These are phyloP conservation scores for Beauveria sp. DNA, from an alignment of 2,329 filamentous ascomycete genomes.

Conservation along the genomic window DNA sequence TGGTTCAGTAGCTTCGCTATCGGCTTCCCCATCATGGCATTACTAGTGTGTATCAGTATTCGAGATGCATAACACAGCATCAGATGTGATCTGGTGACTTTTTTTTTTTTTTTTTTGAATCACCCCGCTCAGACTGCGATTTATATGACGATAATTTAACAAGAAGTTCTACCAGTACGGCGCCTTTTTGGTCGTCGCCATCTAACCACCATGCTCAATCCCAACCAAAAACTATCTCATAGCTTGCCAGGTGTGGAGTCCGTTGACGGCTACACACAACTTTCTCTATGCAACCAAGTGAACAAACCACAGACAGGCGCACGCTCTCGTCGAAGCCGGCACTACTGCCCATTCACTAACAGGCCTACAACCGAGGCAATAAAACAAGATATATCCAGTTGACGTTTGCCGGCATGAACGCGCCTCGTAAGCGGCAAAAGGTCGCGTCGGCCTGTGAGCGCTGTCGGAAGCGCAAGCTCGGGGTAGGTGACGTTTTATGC, in stretches of 20 bases:
- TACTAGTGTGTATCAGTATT: neutral
- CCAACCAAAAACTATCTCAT: no score
- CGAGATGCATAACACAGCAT: neutral
- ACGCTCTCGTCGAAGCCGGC: neutral
- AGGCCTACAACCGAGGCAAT: neutral
- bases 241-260: neutral
- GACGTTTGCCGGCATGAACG: neutral
- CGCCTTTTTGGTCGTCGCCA: neutral
- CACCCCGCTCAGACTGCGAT: neutral
- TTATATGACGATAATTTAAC: no score
- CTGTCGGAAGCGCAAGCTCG: slow-evolving; percentile 9
- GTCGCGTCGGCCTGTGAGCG: slow-evolving; percentile 9
- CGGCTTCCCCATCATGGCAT: neutral
- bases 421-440: slow-evolving; percentile 11
- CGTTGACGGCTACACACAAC: neutral
- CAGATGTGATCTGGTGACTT: neutral
- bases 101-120: neutral
- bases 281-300: neutral
- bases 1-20: neutral
- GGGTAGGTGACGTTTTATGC: neutral
- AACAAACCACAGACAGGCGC: neutral
- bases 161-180: no score
- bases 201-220: neutral
- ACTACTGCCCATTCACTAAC: neutral
- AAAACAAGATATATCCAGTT: neutral